Evolutionary conservation across 345 rosid genomes (phyloP), one percentile per base, ranked within the genome.

Genomic region (Heritiera fomes): DNA sequence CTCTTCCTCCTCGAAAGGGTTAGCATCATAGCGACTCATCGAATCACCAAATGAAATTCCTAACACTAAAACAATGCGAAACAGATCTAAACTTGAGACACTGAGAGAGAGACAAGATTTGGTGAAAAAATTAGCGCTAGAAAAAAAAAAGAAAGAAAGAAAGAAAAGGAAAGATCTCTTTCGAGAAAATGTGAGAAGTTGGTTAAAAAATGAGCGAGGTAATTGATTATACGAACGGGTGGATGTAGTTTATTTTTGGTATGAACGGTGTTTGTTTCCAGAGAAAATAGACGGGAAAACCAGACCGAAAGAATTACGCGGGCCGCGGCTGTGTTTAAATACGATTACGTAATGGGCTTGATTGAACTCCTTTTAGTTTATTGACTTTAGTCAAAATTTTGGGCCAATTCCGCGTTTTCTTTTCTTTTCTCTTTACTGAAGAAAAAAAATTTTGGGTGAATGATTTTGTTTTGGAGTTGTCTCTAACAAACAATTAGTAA

Each of bases 1-100:
- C 61, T 91, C 93, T 34, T 93, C 98, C 40, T 91, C 99, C 38
- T 87, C 98, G 85, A 92, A 94, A 8, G 97, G 91, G 82, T 86
- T 97, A 69, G 94, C 71, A 81, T 91, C 91, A 84, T 82, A 83
- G 75, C 87, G 93, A 80, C 89, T 91, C 99, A 94, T 70, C 53
- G 77, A 80, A 86, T 62, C 71, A 78, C 17, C 10, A 63, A 38
- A 58, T 1, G 60, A 64, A 43, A 60, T 2, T 46, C 34, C 30
- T 12, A 56, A 68, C 6, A 45, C 71, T 53, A 56, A 41, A 77
- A 55, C 41, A 68, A 77, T 23, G 59, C 38, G 14, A 71, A 40
- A 50, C 15, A 76, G 84, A 81, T 78, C 82, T 86, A 74, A 65
- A 78, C 32, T 55, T 17, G 40, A 49, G 49, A 34, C 10, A n/a